Conservation (phyloP, 345 rosid species). For the Eucalyptus guilfoylei region DNA sequence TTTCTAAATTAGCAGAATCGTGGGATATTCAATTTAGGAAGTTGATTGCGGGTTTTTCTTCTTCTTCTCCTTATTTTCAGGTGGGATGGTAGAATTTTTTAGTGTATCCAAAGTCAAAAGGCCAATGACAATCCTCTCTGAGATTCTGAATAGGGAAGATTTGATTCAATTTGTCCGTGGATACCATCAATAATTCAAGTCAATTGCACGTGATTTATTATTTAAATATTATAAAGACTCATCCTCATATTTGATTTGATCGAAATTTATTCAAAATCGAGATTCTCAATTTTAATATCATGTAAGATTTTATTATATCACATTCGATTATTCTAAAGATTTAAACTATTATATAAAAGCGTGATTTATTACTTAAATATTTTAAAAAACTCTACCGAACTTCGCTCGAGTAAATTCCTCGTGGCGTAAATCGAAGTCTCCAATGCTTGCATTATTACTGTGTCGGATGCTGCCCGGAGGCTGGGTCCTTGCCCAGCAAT, state of each 20-base stretch:
- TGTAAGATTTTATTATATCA: fast-evolving
- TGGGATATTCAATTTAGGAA: too few species aligned
- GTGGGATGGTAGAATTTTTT: too few species aligned
- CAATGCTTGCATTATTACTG: not conserved
- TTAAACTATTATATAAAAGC: fast-evolving
- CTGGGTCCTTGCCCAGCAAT: not conserved
- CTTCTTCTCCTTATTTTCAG: too few species aligned
- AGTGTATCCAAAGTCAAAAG: too few species aligned
- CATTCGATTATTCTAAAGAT: fast-evolving
- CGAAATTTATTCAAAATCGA: fast-evolving
- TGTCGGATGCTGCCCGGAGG: not conserved
- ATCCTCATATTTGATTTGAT: fast-evolving
- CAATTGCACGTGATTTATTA: fast-evolving
- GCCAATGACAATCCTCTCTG: too few species aligned
- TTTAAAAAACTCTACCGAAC: too few species aligned
- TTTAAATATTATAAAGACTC: fast-evolving
- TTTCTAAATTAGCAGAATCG: too few species aligned
- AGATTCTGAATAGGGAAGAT: too few species aligned
- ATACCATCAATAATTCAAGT: fast-evolving
- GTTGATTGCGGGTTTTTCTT: too few species aligned
- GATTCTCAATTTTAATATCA: fast-evolving
- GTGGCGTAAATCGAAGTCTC: not conserved
- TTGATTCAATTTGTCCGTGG: fast-evolving
- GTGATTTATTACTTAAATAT: too few species aligned
- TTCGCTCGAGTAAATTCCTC: not conserved